Conservation (phyloP, 352 stramenopile genomes). For the Saprolegnia diclina region DNA sequence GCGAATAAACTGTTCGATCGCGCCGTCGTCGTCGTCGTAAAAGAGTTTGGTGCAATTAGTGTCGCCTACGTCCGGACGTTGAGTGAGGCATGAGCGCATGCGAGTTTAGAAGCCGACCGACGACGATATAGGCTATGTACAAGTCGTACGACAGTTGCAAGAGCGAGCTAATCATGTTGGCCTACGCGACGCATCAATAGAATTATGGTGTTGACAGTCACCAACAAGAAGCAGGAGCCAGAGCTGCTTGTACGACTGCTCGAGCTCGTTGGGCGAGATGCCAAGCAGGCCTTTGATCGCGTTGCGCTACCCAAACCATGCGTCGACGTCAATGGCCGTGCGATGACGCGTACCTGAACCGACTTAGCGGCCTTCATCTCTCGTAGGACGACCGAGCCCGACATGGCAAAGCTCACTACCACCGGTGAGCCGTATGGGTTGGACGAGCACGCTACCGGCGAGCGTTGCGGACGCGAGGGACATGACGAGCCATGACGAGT, state of each 20-base stretch:
- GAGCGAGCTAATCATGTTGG: slow-evolving; percentile 54
- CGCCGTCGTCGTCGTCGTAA: slow-evolving; percentile 51
- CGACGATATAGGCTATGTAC: slow-evolving; percentile 51
- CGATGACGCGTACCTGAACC: slow-evolving; percentile 40
- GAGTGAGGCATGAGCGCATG: not conserved
- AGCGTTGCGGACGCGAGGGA: slow-evolving; percentile 53
- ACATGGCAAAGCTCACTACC: slow-evolving; percentile 55
- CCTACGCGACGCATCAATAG: slow-evolving; percentile 32
- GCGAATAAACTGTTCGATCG: slow-evolving; percentile 50
- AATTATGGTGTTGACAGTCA: not conserved
- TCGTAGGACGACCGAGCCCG: slow-evolving; percentile 49
- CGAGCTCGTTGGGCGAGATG: slow-evolving; percentile 39
- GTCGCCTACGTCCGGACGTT: slow-evolving; percentile 26
- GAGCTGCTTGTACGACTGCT: slow-evolving; percentile 63
- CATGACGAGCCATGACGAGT: slow-evolving; percentile 64
- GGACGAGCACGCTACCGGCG: slow-evolving; percentile 32
- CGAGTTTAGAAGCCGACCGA: slow-evolving; percentile 30
- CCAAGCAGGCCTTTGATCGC: slow-evolving; percentile 37
- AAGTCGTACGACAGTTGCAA: slow-evolving; percentile 54
- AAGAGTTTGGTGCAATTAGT: slow-evolving; percentile 63
- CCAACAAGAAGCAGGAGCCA: slow-evolving; percentile 58
- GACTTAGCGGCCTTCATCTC: slow-evolving; percentile 49
- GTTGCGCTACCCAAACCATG: slow-evolving; percentile 25
- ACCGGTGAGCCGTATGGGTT: not conserved
- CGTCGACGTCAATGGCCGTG: not conserved